Evolutionary conservation across 169 alveolate species (phyloP).

Genomic region (Plasmodium chabaudi): DNA sequence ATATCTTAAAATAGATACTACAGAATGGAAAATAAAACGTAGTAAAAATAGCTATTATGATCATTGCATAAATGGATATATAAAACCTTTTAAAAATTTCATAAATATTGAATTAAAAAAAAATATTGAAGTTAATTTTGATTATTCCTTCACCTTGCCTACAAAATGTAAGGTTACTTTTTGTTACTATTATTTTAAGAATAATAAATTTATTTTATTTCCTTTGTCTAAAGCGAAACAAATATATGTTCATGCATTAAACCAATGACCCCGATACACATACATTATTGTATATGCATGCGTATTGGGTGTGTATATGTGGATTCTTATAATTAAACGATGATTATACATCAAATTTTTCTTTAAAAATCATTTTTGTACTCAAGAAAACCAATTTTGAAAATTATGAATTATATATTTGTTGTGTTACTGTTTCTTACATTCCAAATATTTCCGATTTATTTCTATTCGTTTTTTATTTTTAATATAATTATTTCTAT

Average conservation of each 20-base stretch:
- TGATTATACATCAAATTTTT: too few species aligned
- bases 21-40: constrained; percentile 49
- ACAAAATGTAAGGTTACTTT: constrained; percentile 51
- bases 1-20: constrained; percentile 32
- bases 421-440: too few species aligned
- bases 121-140: constrained; percentile 44
- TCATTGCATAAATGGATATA: neutral
- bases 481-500: too few species aligned
- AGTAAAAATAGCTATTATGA: neutral
- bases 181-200: constrained; percentile 31
- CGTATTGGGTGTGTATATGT: too few species aligned
- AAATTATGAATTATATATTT: too few species aligned
- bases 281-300: neutral
- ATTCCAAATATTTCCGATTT: too few species aligned
- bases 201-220: constrained; percentile 16
- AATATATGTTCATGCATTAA: constrained; percentile 36
- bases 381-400: too few species aligned
- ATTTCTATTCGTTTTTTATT: too few species aligned
- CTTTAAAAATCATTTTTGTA: too few species aligned
- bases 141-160: constrained; percentile 63
- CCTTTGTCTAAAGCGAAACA: constrained; percentile 37
- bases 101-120: constrained; percentile 61
- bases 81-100: constrained; percentile 23
- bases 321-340: too few species aligned
- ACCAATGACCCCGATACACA: constrained; percentile 7